These are phyloP conservation scores for Balakata baccata DNA, from an alignment of 345 rosid genomes.

Conservation along the genomic window DNA sequence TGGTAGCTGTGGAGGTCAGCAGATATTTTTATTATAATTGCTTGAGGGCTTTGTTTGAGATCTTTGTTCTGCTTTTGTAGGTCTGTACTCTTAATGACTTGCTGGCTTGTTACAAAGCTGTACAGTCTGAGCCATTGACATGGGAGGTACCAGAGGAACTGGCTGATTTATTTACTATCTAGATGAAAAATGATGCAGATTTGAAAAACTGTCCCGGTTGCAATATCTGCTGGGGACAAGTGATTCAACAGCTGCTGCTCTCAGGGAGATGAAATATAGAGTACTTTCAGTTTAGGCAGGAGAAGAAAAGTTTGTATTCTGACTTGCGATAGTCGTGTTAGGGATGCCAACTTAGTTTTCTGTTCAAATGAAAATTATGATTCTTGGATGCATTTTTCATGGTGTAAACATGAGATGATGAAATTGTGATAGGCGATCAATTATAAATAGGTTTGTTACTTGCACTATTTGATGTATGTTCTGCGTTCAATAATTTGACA, in stretches of 20 bases:
- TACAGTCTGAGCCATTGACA: conserved; percentile 65
- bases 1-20: no score
- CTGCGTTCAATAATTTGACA: not conserved
- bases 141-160: conserved; percentile 91
- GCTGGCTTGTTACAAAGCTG: conserved; percentile 95
- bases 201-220: conserved; percentile 75
- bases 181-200: conserved; percentile 57
- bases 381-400: not conserved
- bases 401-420: conserved; percentile 6
- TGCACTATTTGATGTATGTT: not conserved
- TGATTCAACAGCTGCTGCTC: conserved; percentile 62
- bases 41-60: not conserved
- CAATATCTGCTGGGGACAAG: conserved; percentile 76
- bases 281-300: conserved; percentile 41
- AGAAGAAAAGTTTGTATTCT: conserved; percentile 73
- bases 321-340: conserved; percentile 11
- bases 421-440: conserved; percentile 16
- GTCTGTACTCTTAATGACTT: conserved; percentile 77
- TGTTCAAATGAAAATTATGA: not conserved
- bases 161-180: conserved; percentile 62
- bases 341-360: not conserved
- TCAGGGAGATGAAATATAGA: conserved; percentile 54
- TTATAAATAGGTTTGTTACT: not conserved
- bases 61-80: conserved; percentile 32
- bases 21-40: no score